Conservation (phyloP, 1,284 basidiomycete species). For the Melampsora larici-populina region DNA sequence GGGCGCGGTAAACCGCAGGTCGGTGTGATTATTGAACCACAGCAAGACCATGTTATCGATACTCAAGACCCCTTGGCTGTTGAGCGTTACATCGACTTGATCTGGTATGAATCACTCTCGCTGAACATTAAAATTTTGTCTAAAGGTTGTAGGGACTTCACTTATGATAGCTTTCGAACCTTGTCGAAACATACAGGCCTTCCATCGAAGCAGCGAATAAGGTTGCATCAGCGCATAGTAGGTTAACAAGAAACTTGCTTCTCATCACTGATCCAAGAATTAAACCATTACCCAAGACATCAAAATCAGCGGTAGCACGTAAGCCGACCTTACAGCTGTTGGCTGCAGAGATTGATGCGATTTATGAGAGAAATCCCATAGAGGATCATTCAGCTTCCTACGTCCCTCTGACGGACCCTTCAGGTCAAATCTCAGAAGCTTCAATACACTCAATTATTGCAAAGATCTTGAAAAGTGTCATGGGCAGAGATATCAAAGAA, state of each 20-base stretch:
- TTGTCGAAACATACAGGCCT: background rate
- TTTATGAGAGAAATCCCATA: background rate
- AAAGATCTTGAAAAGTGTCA: background rate
- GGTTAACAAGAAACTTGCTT: background rate
- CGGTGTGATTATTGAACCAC: background rate
- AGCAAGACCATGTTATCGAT: background rate
- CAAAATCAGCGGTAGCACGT: background rate
- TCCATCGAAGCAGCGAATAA: background rate
- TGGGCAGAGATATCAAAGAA: background rate
- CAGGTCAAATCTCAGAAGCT: background rate
- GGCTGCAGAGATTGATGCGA: background rate
- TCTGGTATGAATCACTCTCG: background rate
- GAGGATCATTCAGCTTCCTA: background rate
- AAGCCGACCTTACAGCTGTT: background rate
- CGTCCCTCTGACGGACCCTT: background rate
- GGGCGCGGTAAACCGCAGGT: conserved; percentile 1
- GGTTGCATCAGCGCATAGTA: background rate
- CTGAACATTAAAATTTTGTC: too few species aligned
- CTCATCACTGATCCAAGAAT: conserved; percentile 2
- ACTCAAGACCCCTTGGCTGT: background rate
- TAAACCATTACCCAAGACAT: background rate
- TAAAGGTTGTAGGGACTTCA: too few species aligned
- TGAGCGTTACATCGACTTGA: background rate
- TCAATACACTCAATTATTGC: background rate
- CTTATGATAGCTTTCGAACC: too few species aligned